phyloP scores from a whole-genome alignment of 2,329 filamentous ascomycete species.

The Lojkania enalia region DNA sequence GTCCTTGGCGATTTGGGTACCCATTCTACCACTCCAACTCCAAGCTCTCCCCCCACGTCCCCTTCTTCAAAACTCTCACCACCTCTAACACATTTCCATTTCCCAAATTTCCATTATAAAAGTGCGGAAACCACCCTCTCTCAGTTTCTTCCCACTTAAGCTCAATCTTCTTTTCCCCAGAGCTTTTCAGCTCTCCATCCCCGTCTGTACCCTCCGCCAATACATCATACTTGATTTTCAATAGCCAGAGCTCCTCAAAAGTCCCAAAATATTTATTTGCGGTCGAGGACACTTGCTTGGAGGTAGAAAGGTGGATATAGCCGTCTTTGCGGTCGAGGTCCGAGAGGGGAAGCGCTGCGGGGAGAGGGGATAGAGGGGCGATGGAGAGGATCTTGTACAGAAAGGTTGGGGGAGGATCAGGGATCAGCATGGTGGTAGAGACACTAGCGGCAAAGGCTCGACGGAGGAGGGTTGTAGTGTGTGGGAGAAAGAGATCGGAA shows the following conservation, averaged over 20 bases:
- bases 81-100: slow-evolving; percentile 54
- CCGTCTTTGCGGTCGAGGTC: slow-evolving; percentile 63
- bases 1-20: too few relatives aligned
- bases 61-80: slow-evolving; percentile 52
- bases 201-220: slow-evolving; percentile 39
- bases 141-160: slow-evolving; percentile 60
- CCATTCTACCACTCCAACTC: slow-evolving; percentile 30
- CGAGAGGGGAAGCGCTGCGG: slow-evolving; percentile 59
- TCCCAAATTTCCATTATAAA: slow-evolving; percentile 61
- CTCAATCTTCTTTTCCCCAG: slow-evolving; percentile 26
- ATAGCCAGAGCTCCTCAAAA: slow-evolving; percentile 50
- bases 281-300: slow-evolving; percentile 51
- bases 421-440: slow-evolving; percentile 33
- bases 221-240: slow-evolving; percentile 58
- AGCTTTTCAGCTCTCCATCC: slow-evolving; percentile 28
- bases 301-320: slow-evolving; percentile 64
- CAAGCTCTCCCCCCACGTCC: slow-evolving; percentile 52
- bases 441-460: too few relatives aligned
- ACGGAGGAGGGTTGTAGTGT: too few relatives aligned
- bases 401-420: slow-evolving; percentile 36
- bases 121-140: slow-evolving; percentile 58
- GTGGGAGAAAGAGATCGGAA: neutral
- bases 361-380: slow-evolving; percentile 58
- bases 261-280: slow-evolving; percentile 40
- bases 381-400: slow-evolving; percentile 65